These are phyloP conservation scores for Aspergillus biplanus DNA, from an alignment of 495 filamentous ascomycete genomes.

Conservation along the genomic window DNA sequence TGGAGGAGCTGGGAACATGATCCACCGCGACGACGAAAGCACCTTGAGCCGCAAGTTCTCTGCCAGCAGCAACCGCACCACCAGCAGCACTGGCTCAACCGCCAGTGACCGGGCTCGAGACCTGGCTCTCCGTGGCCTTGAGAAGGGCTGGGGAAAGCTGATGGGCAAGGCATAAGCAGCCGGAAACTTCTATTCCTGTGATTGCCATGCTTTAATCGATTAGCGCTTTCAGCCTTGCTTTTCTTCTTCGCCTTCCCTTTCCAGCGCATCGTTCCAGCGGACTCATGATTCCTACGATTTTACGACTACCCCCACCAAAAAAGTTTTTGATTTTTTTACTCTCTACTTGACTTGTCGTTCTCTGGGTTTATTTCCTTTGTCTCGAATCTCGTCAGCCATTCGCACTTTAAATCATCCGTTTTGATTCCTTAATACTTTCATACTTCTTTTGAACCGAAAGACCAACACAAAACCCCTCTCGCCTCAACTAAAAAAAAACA, in stretches of 20 bases:
- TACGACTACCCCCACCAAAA: constrained; percentile 28
- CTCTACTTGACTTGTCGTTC: neutral
- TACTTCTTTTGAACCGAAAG: neutral
- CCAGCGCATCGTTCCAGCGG: neutral
- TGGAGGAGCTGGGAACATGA: constrained; percentile 86
- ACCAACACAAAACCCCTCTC: neutral
- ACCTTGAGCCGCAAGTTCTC: constrained; percentile 47
- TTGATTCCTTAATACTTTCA: constrained; percentile 3
- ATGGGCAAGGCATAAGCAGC: constrained; percentile 43
- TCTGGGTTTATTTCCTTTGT: constrained; percentile 8
- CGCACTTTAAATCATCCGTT: neutral
- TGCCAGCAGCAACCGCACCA: constrained; percentile 38
- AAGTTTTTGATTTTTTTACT: constrained; percentile 26
- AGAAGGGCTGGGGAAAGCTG: constrained; percentile 52
- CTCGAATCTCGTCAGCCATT: constrained; percentile 7
- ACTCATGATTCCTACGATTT: constrained; percentile 30
- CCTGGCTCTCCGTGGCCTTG: constrained; percentile 44
- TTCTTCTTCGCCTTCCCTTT: constrained; percentile 14
- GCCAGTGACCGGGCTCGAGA: constrained; percentile 45
- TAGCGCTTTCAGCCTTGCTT: constrained; percentile 11
- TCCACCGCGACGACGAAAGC: constrained; percentile 41
- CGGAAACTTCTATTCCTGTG: neutral
- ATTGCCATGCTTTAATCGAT: neutral
- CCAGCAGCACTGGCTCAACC: constrained; percentile 45
- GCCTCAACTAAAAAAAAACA: constrained; percentile 2